Evolutionary conservation across 495 filamentous ascomycete genomes (phyloP), one percentile per base, ranked within the genome.

Genomic region (Podospora pseudocomata): DNA sequence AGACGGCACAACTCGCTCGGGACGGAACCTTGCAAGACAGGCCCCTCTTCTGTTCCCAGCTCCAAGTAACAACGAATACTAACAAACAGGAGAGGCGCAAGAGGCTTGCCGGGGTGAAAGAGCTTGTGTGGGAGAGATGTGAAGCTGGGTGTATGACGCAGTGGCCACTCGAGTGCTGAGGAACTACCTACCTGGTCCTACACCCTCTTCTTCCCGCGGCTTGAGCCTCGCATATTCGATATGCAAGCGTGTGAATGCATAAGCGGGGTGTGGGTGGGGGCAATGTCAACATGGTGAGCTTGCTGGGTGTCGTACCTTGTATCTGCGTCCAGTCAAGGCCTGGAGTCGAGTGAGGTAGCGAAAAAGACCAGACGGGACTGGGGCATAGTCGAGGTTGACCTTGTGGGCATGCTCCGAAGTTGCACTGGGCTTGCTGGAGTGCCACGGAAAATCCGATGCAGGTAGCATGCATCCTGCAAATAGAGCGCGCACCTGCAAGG

Each of bases 391-490:
- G 59, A 57, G 39, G 64, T 28, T n/a, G 4, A 13, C 49, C 5
- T 28, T 30, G 34, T 49, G n/a, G 19, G 61, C 64, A 23, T 20
- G 55, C 57, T 63, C 65, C 57, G 57, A 57, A 68, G 23, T 63
- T 57, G 62, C 61, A 65, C 56, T 26, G n/a, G 23, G 55, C 55
- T 26, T 58, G 55, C 62, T 68, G 32, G 69, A 34, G 67, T 64
- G 70, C 66, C 63, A 68, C 63, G 63, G 59, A 55, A 66, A 71
- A 68, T 71, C 66, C 66, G 70, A 71, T 68, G 70, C 70, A 71
- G 28, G 66, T 49, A 64, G 49, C 65, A 70, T 73, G 71, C 71
- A 73, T 67, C 28, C 71, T 70, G 68, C 71, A 73, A 73, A 73
- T 73, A 73, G 71, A 73, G 55, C 55, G 3, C 54, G 68, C 66